Evolutionary conservation across 768 basidiomycete species (phyloP).

Genomic region (Macrolepiota dolichaula): DNA sequence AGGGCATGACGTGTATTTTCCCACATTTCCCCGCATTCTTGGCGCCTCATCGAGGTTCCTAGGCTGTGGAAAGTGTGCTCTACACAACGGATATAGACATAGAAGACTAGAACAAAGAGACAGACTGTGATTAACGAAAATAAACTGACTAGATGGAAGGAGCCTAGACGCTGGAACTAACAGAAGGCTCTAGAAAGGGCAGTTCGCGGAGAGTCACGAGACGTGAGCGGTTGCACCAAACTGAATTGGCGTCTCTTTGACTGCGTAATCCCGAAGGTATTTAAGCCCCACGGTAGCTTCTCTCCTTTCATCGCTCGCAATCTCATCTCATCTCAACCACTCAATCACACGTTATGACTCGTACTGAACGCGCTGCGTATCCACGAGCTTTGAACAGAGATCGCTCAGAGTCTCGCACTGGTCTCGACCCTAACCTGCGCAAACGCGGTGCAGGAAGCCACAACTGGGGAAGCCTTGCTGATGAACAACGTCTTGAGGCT

Average conservation of each 20-base stretch:
- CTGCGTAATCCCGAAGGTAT: conserved; percentile 13
- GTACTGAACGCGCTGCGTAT: conserved; percentile 69
- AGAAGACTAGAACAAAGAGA: neutral
- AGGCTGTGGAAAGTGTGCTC: neutral
- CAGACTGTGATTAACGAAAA: neutral
- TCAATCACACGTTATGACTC: conserved; percentile 54
- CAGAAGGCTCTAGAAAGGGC: neutral
- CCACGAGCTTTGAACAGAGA: conserved; percentile 73
- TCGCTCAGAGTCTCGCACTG: conserved; percentile 76
- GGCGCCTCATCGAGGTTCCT: neutral
- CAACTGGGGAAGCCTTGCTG: conserved; percentile 77
- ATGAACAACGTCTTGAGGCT: conserved; percentile 61
- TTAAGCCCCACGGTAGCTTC: conserved; percentile 18
- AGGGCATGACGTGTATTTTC: neutral
- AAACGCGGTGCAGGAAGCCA: conserved; percentile 80
- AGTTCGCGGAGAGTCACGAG: conserved; percentile 6
- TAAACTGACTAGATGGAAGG: neutral
- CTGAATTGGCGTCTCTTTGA: neutral
- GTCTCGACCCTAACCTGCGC: conserved; percentile 65
- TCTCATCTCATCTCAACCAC: conserved; percentile 10
- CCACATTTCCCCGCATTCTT: conserved; percentile 11
- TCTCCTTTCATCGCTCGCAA: conserved; percentile 8
- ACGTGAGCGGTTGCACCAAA: neutral
- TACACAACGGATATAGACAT: neutral
- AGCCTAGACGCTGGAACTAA: neutral